These are phyloP conservation scores for Paecilomyces variotii DNA, from an alignment of 2,329 filamentous ascomycete genomes.

Conservation along the genomic window DNA sequence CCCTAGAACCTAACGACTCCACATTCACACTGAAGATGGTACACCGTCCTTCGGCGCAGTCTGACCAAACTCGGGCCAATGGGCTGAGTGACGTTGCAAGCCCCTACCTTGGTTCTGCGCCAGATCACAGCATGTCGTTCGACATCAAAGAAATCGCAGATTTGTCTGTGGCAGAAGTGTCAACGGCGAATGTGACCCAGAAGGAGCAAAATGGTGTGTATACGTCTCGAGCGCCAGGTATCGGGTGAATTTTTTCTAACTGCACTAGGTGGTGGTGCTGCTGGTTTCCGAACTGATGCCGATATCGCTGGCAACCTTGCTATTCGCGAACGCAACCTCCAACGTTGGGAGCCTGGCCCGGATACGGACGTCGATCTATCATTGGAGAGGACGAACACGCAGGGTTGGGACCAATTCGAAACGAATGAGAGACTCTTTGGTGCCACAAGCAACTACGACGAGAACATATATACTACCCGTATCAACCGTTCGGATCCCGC, in stretches of 20 bases:
- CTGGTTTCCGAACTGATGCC: slow-evolving; percentile 74
- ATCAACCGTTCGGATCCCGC: slow-evolving; percentile 79
- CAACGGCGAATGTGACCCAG: slow-evolving; percentile 42
- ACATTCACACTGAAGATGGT: slow-evolving; percentile 60
- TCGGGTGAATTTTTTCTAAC: neutral
- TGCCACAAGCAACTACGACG: slow-evolving; percentile 81
- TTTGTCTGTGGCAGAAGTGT: slow-evolving; percentile 47
- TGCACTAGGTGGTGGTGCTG: slow-evolving; percentile 52
- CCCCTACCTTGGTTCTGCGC: slow-evolving; percentile 35
- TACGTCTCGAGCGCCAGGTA: neutral
- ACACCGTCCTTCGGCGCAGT: slow-evolving; percentile 39
- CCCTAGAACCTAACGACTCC: slow-evolving; percentile 44
- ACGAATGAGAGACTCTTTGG: slow-evolving; percentile 84
- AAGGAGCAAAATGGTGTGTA: slow-evolving; percentile 45
- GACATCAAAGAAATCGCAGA: slow-evolving; percentile 54
- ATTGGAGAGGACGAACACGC: slow-evolving; percentile 53
- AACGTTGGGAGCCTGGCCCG: slow-evolving; percentile 70
- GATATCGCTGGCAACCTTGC: slow-evolving; percentile 73
- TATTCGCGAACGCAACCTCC: slow-evolving; percentile 64
- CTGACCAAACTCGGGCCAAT: slow-evolving; percentile 29
- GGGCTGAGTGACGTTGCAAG: slow-evolving; percentile 32
- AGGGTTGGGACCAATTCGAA: slow-evolving; percentile 87
- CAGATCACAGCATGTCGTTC: slow-evolving; percentile 50
- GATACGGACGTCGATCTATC: slow-evolving; percentile 58
- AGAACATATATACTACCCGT: slow-evolving; percentile 86